These are phyloP conservation scores for Phaffia australis DNA, from an alignment of 768 basidiomycete genomes.

Conservation along the genomic window DNA sequence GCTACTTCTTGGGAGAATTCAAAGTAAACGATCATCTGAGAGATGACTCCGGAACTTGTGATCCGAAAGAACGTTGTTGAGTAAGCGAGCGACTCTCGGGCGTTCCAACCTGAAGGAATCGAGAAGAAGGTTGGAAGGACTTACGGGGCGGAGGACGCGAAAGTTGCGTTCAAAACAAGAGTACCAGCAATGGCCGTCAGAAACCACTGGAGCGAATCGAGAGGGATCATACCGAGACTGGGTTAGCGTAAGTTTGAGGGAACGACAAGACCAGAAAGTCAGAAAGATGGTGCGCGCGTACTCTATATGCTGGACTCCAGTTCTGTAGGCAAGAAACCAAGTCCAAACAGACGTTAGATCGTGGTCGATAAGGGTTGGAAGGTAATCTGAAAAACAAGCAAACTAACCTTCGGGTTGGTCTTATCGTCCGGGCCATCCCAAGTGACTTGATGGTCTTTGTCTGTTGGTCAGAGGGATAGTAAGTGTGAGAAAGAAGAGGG, in stretches of 20 bases:
- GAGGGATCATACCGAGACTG: background rate
- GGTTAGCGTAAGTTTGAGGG: background rate
- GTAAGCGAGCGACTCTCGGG: background rate
- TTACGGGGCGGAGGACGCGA: constrained; percentile 32
- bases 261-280: too few relatives aligned
- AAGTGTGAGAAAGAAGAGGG: background rate
- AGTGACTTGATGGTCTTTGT: constrained; percentile 15
- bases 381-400: too few relatives aligned
- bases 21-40: constrained; percentile 28
- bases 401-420: constrained; percentile 19
- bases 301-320: constrained; percentile 12
- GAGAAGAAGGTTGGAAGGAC: constrained; percentile 13
- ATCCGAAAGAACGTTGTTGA: background rate
- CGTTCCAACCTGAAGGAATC: background rate
- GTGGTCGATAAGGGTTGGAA: background rate
- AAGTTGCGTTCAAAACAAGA: constrained; percentile 34
- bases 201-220: constrained; percentile 24
- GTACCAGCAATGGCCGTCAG: constrained; percentile 30
- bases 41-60: constrained; percentile 13
- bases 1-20: constrained; percentile 30
- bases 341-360: background rate
- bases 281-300: background rate
- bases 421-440: constrained; percentile 19
- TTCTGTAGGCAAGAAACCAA: background rate
- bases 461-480: background rate